These are phyloP conservation scores for Tuber aestivum DNA, from an alignment of 495 filamentous ascomycete species.

Conservation along the genomic window DNA sequence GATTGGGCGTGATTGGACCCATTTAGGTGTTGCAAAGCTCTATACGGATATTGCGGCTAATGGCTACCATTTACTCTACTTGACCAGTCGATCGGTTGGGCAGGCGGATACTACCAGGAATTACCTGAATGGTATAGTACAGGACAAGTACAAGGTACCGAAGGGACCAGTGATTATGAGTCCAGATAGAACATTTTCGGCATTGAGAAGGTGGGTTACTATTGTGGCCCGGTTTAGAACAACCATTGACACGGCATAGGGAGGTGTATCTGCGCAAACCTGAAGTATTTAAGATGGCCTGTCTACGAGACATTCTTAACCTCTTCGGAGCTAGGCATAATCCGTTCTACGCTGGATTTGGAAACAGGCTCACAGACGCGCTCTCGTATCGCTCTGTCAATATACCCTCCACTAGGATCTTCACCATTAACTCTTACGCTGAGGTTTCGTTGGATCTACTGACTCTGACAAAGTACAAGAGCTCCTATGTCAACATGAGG, in stretches of 20 bases:
- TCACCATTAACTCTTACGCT: constrained; percentile 97
- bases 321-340: constrained; percentile 73
- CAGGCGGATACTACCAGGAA: constrained; percentile 86
- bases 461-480: constrained; percentile 88
- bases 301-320: constrained; percentile 82
- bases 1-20: constrained; percentile 98
- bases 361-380: constrained; percentile 92
- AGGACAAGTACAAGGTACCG: constrained; percentile 80
- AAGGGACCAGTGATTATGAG: constrained; percentile 90
- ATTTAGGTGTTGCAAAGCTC: constrained; percentile 90
- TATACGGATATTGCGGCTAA: constrained; percentile 94
- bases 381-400: constrained; percentile 93
- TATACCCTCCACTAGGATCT: constrained; percentile 87
- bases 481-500: constrained; percentile 92
- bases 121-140: constrained; percentile 82
- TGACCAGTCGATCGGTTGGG: constrained; percentile 88
- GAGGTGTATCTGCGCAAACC: constrained; percentile 96
- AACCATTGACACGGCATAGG: constrained; percentile 7
- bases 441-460: constrained; percentile 91
- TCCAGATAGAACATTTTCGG: constrained; percentile 94
- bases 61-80: constrained; percentile 97
- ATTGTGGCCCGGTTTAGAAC: constrained; percentile 1
- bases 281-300: constrained; percentile 99
- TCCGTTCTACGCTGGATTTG: constrained; percentile 96
- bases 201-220: constrained; percentile 59